Percentiles rank a stretch among this genome's conserved stretches.
Conservation (phyloP, 306 rosid species). For the Quercus gilva region DNA sequence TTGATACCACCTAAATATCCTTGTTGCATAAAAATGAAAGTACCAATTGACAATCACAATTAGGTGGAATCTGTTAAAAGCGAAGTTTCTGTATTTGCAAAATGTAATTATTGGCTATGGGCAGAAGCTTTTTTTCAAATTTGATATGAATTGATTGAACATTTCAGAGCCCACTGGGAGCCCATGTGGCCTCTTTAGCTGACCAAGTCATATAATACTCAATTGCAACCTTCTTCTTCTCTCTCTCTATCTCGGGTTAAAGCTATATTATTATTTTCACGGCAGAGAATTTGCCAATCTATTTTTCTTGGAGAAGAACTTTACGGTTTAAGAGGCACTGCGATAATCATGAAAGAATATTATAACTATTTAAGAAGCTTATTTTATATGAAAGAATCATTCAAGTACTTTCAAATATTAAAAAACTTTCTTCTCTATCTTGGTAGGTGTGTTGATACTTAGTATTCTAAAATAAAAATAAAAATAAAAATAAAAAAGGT, state of each 20-base stretch:
- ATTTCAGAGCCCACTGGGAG: background rate
- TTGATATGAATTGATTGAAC: background rate
- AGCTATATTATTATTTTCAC: background rate
- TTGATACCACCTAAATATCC: background rate
- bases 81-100: background rate
- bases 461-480: too few species aligned
- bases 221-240: background rate
- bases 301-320: background rate
- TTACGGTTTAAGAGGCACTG: background rate
- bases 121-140: background rate
- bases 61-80: background rate
- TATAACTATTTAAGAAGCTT: background rate
- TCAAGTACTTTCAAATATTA: background rate
- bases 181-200: background rate
- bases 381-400: background rate
- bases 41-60: background rate
- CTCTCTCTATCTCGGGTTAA: too few species aligned
- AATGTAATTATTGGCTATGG: background rate
- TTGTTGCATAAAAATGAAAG: background rate
- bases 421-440: too few species aligned
- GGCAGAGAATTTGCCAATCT: background rate
- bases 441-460: too few species aligned
- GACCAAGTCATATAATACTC: background rate
- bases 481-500: too few species aligned
- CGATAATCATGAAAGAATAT: background rate